A percentile compares a stretch with the other conserved stretches of the same genome.
Conservation (phyloP, 495 filamentous ascomycete species). For the Aspergillus nidulans region DNA sequence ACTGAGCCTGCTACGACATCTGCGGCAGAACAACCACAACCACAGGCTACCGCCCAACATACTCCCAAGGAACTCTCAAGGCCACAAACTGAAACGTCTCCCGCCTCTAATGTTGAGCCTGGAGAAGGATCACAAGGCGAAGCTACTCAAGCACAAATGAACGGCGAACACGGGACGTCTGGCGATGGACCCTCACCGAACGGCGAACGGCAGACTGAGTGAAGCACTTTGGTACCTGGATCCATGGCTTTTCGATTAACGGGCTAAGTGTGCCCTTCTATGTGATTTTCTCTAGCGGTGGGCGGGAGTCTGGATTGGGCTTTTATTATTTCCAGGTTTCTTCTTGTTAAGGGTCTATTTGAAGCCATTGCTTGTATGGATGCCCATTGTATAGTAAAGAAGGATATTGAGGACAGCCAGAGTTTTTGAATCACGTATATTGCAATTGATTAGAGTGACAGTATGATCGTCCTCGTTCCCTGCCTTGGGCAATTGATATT, state of each 20-base stretch:
- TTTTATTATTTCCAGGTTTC: neutral
- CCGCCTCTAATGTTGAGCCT: neutral
- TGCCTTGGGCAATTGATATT: neutral
- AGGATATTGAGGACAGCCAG: neutral
- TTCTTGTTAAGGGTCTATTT: neutral
- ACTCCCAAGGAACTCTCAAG: neutral
- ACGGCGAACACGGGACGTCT: neutral
- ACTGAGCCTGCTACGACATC: neutral
- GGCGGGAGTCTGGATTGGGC: neutral
- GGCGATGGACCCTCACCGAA: neutral
- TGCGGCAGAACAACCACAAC: neutral
- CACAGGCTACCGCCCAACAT: neutral
- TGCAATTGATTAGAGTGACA: constrained; percentile 1
- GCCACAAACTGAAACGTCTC: neutral
- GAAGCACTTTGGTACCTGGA: neutral
- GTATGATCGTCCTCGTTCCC: neutral
- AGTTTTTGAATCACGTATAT: neutral
- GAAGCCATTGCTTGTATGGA: neutral
- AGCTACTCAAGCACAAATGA: neutral
- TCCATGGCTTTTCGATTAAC: neutral
- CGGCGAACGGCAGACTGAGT: neutral
- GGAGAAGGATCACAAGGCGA: neutral
- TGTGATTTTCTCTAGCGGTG: neutral
- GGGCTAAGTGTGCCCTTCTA: neutral
- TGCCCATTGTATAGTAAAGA: neutral